Conservation (phyloP, 2,329 filamentous ascomycete genomes). For the Fusarium fujikuroi region DNA sequence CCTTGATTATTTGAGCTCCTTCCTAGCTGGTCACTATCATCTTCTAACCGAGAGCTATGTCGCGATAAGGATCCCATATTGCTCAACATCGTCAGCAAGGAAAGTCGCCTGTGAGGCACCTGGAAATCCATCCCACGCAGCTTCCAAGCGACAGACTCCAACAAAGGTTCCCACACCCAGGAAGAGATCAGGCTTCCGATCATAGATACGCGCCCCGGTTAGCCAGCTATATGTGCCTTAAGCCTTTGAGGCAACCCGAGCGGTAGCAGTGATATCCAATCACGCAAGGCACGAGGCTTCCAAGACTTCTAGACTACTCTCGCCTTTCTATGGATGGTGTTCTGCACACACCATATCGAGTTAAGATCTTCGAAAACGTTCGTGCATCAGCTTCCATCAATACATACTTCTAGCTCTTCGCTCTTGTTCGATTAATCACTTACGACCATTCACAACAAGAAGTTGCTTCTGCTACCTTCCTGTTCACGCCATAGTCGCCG, state of each 20-base stretch:
- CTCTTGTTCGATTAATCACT: background rate
- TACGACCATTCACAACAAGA: background rate
- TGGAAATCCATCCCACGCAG: background rate
- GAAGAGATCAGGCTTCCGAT: background rate
- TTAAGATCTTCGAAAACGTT: background rate
- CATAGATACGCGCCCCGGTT: background rate
- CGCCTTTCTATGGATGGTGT: background rate
- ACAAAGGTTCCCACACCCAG: slow-evolving; percentile 16
- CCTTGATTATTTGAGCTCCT: slow-evolving; percentile 23
- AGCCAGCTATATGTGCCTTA: background rate
- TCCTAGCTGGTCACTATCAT: slow-evolving; percentile 30
- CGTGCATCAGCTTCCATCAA: background rate
- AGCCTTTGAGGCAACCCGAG: background rate
- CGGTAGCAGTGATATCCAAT: background rate
- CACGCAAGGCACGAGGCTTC: background rate
- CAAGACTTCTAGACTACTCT: slow-evolving; percentile 15
- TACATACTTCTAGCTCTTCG: background rate
- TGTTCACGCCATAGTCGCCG: background rate
- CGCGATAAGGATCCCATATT: slow-evolving; percentile 26
- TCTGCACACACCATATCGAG: background rate
- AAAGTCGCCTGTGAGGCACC: background rate
- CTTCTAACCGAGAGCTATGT: slow-evolving; percentile 1
- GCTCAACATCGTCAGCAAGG: background rate
- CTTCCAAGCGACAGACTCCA: background rate
- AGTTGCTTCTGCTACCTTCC: slow-evolving; percentile 9